Percentiles rank a stretch among this genome's conserved stretches.
Evolutionary conservation across 2,329 filamentous ascomycete genomes (phyloP).

Genomic region (Cadophora sp.): DNA sequence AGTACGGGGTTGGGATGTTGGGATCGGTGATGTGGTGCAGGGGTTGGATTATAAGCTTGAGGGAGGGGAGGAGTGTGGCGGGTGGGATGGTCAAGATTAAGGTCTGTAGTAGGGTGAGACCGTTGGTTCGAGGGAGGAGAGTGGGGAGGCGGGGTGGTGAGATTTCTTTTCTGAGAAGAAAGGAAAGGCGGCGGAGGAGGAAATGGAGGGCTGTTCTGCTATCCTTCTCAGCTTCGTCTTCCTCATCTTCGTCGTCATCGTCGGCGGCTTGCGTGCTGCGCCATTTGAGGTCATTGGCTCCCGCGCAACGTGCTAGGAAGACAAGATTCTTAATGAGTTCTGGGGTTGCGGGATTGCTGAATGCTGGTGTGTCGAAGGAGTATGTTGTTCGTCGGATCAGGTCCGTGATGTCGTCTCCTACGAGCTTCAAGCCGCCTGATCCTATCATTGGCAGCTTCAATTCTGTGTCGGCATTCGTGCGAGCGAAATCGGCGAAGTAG

Average conservation of each 20-base stretch:
- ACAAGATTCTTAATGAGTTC: slow-evolving; percentile 83
- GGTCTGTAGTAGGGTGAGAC: slow-evolving; percentile 75
- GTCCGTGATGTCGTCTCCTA: slow-evolving; percentile 66
- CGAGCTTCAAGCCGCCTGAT: slow-evolving; percentile 73
- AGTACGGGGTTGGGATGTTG: slow-evolving; percentile 73
- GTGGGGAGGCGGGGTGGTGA: slow-evolving; percentile 66
- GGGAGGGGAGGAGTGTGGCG: slow-evolving; percentile 63
- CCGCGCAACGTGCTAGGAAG: slow-evolving; percentile 75
- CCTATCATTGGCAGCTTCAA: slow-evolving; percentile 68
- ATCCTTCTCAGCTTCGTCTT: slow-evolving; percentile 53
- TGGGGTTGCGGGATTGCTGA: slow-evolving; percentile 77
- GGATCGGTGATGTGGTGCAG: slow-evolving; percentile 87
- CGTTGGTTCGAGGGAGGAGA: slow-evolving; percentile 76
- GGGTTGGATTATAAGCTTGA: slow-evolving; percentile 69
- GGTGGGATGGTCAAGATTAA: slow-evolving; percentile 67
- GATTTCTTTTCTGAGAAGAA: slow-evolving; percentile 78
- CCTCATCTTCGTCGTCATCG: slow-evolving; percentile 47
- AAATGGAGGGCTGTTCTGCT: slow-evolving; percentile 68
- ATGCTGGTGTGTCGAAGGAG: slow-evolving; percentile 65
- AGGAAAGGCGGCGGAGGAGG: slow-evolving; percentile 79
- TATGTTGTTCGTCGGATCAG: slow-evolving; percentile 58
- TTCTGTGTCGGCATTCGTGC: slow-evolving; percentile 60
- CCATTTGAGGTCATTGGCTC: slow-evolving; percentile 61
- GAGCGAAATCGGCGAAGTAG: slow-evolving; percentile 83
- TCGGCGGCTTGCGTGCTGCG: slow-evolving; percentile 49